These are phyloP conservation scores for Hortiboletus flavorubellus DNA, from an alignment of 768 basidiomycete species.

Conservation along the genomic window DNA sequence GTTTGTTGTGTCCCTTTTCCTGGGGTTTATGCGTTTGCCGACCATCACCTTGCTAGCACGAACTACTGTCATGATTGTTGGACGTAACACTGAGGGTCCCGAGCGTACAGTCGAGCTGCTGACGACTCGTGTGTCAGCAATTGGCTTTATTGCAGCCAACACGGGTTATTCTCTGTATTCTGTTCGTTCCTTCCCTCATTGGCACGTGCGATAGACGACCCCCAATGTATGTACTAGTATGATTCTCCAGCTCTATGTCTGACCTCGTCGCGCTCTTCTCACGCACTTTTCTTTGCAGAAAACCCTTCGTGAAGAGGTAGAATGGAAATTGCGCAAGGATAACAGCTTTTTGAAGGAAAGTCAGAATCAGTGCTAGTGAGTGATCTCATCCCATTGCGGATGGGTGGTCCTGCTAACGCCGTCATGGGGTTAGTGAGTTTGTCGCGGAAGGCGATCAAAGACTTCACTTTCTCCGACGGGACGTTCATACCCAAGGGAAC, in stretches of 20 bases:
- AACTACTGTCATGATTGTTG: constrained; percentile 33
- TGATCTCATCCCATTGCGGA: too few species aligned
- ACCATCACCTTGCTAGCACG: constrained; percentile 21
- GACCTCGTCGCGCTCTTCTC: not conserved
- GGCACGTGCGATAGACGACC: not conserved
- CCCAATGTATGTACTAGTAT: not conserved
- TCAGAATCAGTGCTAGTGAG: not conserved
- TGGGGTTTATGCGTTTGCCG: not conserved
- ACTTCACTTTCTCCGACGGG: not conserved
- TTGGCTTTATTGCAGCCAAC: constrained; percentile 23
- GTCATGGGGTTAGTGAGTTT: not conserved
- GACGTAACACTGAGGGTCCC: constrained; percentile 20
- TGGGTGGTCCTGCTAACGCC: not conserved
- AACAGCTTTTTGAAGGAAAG: not conserved
- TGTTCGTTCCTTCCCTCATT: not conserved
- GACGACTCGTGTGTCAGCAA: constrained; percentile 14
- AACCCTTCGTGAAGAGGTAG: constrained; percentile 5
- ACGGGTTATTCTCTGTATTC: not conserved
- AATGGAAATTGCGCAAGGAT: not conserved
- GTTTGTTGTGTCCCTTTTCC: constrained; percentile 11
- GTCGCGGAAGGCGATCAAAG: constrained; percentile 1
- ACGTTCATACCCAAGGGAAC: too few species aligned
- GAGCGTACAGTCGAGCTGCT: constrained; percentile 22
- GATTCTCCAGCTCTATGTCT: not conserved
- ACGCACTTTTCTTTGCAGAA: constrained; percentile 33